These are phyloP conservation scores for Syncephalastrum monosporum DNA, from an alignment of 371 early-diverging fungal genomes.

Conservation along the genomic window DNA sequence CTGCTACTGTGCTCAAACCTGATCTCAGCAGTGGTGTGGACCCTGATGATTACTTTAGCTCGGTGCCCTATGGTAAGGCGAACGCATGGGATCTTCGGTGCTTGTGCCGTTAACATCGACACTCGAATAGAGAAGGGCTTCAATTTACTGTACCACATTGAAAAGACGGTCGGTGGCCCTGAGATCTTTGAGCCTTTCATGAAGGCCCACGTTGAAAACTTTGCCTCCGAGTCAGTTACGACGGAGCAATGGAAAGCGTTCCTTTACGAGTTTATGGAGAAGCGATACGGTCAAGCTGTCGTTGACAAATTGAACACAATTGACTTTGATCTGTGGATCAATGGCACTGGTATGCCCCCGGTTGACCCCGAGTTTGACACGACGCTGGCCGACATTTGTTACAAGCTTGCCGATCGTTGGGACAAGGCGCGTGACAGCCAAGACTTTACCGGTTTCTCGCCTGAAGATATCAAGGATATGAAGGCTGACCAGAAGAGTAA, in stretches of 20 bases:
- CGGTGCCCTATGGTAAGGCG: conserved; percentile 84
- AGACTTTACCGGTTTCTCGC: conserved; percentile 53
- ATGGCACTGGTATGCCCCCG: conserved; percentile 86
- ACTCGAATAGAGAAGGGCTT: conserved; percentile 79
- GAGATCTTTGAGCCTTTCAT: conserved; percentile 83
- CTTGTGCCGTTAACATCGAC: too few relatives aligned
- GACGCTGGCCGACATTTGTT: conserved; percentile 80
- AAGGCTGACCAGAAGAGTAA: conserved; percentile 74
- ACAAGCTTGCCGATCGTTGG: conserved; percentile 80
- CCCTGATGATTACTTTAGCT: conserved; percentile 94
- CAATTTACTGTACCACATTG: conserved; percentile 90
- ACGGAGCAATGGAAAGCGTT: conserved; percentile 86
- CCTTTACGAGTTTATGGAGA: conserved; percentile 71
- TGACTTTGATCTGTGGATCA: conserved; percentile 92
- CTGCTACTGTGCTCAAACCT: conserved; percentile 79
- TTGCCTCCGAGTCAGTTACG: conserved; percentile 85
- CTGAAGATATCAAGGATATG: conserved; percentile 65
- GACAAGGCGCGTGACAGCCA: conserved; percentile 52
- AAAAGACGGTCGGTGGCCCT: conserved; percentile 84
- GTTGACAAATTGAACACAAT: conserved; percentile 67
- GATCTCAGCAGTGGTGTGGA: conserved; percentile 76
- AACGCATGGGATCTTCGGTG: too few relatives aligned
- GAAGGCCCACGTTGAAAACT: conserved; percentile 80
- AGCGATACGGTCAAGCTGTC: conserved; percentile 63
- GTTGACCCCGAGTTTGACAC: conserved; percentile 85